Evolutionary conservation across 257 asterid species (phyloP), one percentile per base, ranked within the genome.

Genomic region (Solanum chilense): DNA sequence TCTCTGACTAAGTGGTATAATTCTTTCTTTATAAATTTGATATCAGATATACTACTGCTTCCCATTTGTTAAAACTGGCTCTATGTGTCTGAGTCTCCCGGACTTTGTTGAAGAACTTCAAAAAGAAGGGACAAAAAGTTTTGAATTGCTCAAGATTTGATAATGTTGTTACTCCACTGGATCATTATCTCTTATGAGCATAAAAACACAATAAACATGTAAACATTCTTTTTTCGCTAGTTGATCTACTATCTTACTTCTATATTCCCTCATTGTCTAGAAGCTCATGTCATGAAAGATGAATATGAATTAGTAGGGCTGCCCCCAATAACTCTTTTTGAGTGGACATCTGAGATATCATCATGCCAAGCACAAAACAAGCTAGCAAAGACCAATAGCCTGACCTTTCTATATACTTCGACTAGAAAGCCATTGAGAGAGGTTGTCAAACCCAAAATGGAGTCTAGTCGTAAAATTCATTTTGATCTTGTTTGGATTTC

Each of bases 1-100:
- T 91, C 98, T 87, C 91, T 97, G 31, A 95, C 99, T 68, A 95
- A 97, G 88, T 97, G 99, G 99, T 95, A 94, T 52, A 35, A 31
- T 86, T 83, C 44, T n/a, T 56, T 71, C 74, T 35, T 5, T 5
- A 31, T 7, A 81, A 49, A 62, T 49, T 81, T 4, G 31, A 81
- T 3, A 10, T 18, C 20, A 47, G n/a, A 80, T 80, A 2, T 29
- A 16, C 42, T 9, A 31, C 11, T 29, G 69, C 69, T 81, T 81
- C 44, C 18, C 31, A 29, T 81, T 81, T 6, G 69, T 81, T 33
- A 11, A 12, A 81, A 81, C 31, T 81, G 66, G 69, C 66, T 15
- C 69, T 29, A 49, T 25, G 68, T 3, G 84, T 45, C 84, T 10
- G 62, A 42, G 47, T 27, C 10, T 47, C 47, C 84, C 16, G 84